These are phyloP conservation scores for Aspergillus puulaauensis DNA, from an alignment of 2,329 filamentous ascomycete species.

Conservation along the genomic window DNA sequence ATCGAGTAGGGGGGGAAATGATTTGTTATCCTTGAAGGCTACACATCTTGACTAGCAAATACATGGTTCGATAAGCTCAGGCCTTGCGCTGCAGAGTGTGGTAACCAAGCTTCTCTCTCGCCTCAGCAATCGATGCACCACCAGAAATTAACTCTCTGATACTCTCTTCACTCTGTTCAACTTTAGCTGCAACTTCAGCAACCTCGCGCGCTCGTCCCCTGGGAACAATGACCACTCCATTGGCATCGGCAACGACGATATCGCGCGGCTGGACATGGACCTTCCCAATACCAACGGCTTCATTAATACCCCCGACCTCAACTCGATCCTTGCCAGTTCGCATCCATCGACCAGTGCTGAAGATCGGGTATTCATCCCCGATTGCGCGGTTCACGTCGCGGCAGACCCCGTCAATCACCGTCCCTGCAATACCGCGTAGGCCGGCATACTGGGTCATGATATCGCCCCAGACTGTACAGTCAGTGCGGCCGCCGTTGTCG, in stretches of 20 bases:
- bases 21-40: too few relatives aligned
- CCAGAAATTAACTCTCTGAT: not conserved
- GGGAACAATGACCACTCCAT: conserved; percentile 22
- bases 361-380: conserved; percentile 28
- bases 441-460: conserved; percentile 33
- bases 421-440: conserved; percentile 1
- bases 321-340: conserved; percentile 34
- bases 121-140: not conserved
- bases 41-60: too few relatives aligned
- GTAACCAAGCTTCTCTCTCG: not conserved
- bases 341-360: conserved; percentile 35
- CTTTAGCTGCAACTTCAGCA: not conserved
- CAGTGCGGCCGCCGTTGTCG: conserved; percentile 34
- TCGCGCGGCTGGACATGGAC: conserved; percentile 28
- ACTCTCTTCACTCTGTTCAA: not conserved
- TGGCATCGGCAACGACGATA: conserved; percentile 32
- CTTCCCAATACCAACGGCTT: conserved; percentile 27
- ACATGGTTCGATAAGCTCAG: too few relatives aligned
- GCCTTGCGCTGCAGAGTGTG: not conserved
- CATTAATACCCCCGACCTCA: conserved; percentile 30
- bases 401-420: conserved; percentile 35
- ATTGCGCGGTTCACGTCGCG: conserved; percentile 33
- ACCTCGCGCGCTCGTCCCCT: conserved; percentile 7
- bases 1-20: too few relatives aligned
- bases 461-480: conserved; percentile 39